phyloP scores from a whole-genome alignment of 208 protist species.

The Leishmania amazonensis region DNA sequence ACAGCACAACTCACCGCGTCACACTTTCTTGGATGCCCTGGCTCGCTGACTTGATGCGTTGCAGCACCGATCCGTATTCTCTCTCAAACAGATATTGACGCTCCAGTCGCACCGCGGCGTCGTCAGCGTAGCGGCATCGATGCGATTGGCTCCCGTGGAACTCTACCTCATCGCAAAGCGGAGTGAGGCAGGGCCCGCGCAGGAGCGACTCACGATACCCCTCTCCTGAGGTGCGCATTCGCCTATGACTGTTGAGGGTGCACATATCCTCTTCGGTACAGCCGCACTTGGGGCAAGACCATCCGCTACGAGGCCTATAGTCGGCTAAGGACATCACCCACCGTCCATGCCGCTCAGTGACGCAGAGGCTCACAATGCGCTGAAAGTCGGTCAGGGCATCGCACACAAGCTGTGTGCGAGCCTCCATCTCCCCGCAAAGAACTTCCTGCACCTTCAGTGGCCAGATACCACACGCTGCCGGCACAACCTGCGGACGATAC shows the following conservation, averaged over 20 bases:
- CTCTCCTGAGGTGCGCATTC: neutral
- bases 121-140: constrained; percentile 30
- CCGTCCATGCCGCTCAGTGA: constrained; percentile 41
- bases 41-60: constrained; percentile 43
- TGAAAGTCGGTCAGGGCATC: constrained; percentile 76
- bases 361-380: constrained; percentile 56
- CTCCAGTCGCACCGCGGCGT: constrained; percentile 26
- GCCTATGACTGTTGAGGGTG: too few species aligned
- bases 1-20: constrained; percentile 14
- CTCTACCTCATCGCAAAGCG: constrained; percentile 28
- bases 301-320: constrained; percentile 8
- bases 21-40: constrained; percentile 49
- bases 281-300: constrained; percentile 12
- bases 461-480: neutral
- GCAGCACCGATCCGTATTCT: constrained; percentile 42
- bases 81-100: constrained; percentile 46
- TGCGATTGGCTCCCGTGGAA: neutral
- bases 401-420: constrained; percentile 57
- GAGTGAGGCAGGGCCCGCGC: constrained; percentile 17
- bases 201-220: neutral
- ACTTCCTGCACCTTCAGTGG: constrained; percentile 25
- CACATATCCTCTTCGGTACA: neutral
- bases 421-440: constrained; percentile 59
- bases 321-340: constrained; percentile 52
- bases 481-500: neutral